Conservation (phyloP, 176 grass and related monocot genomes). For the Calamus simplicifolius region DNA sequence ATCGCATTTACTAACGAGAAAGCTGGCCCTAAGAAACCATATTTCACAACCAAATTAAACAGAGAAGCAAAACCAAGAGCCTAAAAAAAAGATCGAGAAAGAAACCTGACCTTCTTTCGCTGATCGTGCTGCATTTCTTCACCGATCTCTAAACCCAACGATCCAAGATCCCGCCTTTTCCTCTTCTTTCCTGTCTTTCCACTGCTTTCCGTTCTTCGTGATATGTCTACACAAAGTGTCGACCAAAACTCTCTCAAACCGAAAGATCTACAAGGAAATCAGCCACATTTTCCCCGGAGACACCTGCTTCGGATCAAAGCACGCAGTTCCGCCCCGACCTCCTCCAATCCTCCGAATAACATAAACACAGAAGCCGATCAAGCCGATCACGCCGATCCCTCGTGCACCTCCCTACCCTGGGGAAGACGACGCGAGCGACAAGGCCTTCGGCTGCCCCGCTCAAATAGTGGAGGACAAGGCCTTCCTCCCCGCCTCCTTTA, state of each 20-base stretch:
- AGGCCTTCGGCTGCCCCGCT: background rate
- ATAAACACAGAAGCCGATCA: constrained; percentile 1
- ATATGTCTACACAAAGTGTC: background rate
- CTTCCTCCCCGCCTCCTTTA: background rate
- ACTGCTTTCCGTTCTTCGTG: background rate
- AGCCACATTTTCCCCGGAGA: constrained; percentile 37
- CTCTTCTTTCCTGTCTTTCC: constrained; percentile 2
- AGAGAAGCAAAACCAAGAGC: constrained; percentile 1
- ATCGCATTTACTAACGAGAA: background rate
- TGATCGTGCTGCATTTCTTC: constrained; percentile 88
- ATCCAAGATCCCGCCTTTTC: constrained; percentile 15
- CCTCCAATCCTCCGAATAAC: constrained; percentile 12
- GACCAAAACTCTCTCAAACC: constrained; percentile 4
- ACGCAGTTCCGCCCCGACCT: constrained; percentile 2
- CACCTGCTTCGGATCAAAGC: constrained; percentile 9
- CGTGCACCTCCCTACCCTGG: constrained; percentile 14
- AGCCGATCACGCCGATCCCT: constrained; percentile 22
- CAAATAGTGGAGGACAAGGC: background rate
- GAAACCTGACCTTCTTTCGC: constrained; percentile 66
- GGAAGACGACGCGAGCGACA: background rate
- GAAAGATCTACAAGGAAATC: constrained; percentile 6
- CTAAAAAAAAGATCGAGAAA: constrained; percentile 16
- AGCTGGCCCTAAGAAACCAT: background rate
- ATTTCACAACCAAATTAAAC: constrained; percentile 4
- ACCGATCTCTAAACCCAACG: constrained; percentile 35